A percentile compares a stretch with the other conserved stretches of the same genome.
These are phyloP conservation scores for Zancudomyces culisetae DNA, from an alignment of 371 early-diverging fungal genomes.

Conservation along the genomic window DNA sequence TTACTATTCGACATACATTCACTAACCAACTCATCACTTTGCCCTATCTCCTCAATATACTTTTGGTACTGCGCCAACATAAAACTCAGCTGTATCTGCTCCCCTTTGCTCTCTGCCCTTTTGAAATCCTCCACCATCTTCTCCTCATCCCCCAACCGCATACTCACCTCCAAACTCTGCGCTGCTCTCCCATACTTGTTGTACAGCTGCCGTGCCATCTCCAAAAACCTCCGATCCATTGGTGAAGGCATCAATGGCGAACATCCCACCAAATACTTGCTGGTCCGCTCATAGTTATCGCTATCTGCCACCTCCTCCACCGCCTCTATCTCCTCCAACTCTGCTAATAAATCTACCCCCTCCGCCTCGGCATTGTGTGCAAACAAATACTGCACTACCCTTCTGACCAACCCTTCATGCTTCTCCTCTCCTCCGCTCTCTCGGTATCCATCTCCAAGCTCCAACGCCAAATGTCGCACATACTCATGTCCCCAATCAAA, in stretches of 20 bases:
- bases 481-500: constrained; percentile 99
- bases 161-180: constrained; percentile 66
- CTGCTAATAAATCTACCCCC: constrained; percentile 84
- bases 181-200: constrained; percentile 53
- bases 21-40: constrained; percentile 53
- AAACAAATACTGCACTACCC: constrained; percentile 84
- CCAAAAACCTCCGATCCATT: constrained; percentile 64
- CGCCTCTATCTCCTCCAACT: constrained; percentile 63
- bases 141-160: constrained; percentile 60
- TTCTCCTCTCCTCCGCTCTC: constrained; percentile 29
- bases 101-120: constrained; percentile 40
- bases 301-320: constrained; percentile 67
- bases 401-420: constrained; percentile 39
- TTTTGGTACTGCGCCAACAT: constrained; percentile 82
- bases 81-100: constrained; percentile 88
- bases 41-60: constrained; percentile 40
- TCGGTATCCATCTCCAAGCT: constrained; percentile 70
- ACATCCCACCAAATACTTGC: constrained; percentile 86
- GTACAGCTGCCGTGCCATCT: constrained; percentile 81
- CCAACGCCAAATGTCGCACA: constrained; percentile 79
- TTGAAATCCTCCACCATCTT: constrained; percentile 79
- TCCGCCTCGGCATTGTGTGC: constrained; percentile 95
- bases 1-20: constrained; percentile 75
- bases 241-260: constrained; percentile 79
- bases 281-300: constrained; percentile 84